A percentile compares a stretch with the other conserved stretches of the same genome.
These are phyloP conservation scores for Jasminum sambac DNA, from an alignment of 257 asterid species.

Conservation along the genomic window DNA sequence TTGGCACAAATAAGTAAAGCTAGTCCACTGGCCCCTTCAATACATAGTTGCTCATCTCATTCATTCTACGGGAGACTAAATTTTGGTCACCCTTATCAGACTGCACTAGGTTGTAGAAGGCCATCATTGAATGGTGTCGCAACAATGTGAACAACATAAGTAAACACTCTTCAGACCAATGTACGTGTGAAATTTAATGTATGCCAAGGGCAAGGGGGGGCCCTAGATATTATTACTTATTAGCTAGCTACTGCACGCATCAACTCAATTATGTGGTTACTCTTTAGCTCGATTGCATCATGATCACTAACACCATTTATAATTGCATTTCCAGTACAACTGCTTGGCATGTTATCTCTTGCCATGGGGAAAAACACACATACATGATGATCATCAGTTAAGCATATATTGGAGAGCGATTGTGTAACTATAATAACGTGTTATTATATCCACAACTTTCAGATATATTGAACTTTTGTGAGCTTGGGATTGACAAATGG, in stretches of 20 bases:
- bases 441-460: too few species aligned
- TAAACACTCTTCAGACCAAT: not conserved
- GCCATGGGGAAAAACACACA: too few species aligned
- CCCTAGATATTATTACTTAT: not conserved
- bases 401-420: too few species aligned
- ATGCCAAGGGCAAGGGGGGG: too few species aligned
- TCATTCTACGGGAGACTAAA: not conserved
- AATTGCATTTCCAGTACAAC: not conserved
- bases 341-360: too few species aligned
- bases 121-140: slow-evolving; percentile 18
- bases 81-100: not conserved
- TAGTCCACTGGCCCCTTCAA: slow-evolving; percentile 11
- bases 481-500: not conserved
- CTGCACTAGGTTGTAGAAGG: not conserved
- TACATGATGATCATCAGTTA: too few species aligned
- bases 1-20: slow-evolving; percentile 2
- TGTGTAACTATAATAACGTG: too few species aligned
- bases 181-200: not conserved
- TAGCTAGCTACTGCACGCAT: not conserved
- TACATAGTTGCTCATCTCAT: not conserved
- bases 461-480: not conserved
- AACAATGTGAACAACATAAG: slow-evolving; percentile 17
- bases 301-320: not conserved
- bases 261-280: not conserved
- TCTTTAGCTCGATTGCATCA: not conserved